phyloP scores from a whole-genome alignment of 2,329 filamentous ascomycete genomes.

The Colletotrichum gigasporum region DNA sequence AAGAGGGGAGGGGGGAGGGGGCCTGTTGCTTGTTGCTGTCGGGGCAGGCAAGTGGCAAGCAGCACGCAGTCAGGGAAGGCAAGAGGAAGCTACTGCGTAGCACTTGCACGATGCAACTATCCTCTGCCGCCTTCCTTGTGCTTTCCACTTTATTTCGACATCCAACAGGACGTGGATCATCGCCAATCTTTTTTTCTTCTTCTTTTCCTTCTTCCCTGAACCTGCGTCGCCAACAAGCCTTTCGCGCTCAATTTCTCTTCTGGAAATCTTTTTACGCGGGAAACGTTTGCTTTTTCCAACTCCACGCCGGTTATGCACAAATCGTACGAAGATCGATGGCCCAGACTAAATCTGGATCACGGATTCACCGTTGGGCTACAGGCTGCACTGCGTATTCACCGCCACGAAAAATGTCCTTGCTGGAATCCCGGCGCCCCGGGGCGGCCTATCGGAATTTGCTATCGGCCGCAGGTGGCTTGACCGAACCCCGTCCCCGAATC shows the following conservation, averaged over 20 bases:
- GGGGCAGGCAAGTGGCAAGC: no score
- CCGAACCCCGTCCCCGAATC: not conserved
- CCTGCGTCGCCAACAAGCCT: not conserved
- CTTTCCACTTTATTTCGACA: constrained; percentile 1
- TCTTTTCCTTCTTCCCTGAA: no score
- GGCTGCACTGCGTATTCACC: no score
- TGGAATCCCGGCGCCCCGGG: constrained; percentile 4
- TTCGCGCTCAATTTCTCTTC: not conserved
- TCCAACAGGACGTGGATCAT: not conserved
- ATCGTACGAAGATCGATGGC: constrained; percentile 15
- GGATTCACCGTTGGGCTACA: not conserved
- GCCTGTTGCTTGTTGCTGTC: no score
- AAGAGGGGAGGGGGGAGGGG: not conserved
- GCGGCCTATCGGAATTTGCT: constrained; percentile 5
- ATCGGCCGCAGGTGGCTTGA: constrained; percentile 14
- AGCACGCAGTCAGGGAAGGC: no score
- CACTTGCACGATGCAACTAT: not conserved
- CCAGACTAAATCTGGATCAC: not conserved
- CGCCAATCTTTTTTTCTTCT: not conserved
- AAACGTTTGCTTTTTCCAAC: not conserved
- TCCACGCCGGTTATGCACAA: constrained; percentile 13
- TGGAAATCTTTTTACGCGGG: not conserved
- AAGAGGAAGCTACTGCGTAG: no score
- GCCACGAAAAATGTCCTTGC: not conserved
- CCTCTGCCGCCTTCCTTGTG: no score